A percentile compares a stretch with the other conserved stretches of the same genome.
phyloP scores from a whole-genome alignment of 345 rosid genomes.

The Bretschneidera sinensis region DNA sequence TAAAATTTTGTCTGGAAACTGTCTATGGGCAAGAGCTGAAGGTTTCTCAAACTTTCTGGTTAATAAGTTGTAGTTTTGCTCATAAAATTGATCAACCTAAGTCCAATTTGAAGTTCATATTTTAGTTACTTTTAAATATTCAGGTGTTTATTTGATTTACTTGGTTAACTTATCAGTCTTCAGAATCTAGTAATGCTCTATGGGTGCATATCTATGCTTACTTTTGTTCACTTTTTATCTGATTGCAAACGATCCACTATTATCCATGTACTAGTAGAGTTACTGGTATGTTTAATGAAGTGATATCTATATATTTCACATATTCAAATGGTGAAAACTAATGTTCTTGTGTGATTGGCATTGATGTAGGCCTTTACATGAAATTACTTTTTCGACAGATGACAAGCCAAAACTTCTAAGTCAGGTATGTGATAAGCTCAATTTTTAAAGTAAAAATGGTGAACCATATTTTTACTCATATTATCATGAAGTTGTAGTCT shows the following conservation, averaged over 20 bases:
- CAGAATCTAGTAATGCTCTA: too few relatives aligned
- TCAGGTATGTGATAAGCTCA: constrained; percentile 54
- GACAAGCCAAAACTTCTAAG: constrained; percentile 97
- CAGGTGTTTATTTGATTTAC: neutral
- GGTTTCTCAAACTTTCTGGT: neutral
- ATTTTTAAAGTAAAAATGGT: neutral
- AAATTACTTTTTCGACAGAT: constrained; percentile 80
- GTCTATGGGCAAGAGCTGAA: neutral
- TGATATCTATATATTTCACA: neutral
- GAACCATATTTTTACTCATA: constrained; percentile 2
- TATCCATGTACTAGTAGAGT: neutral
- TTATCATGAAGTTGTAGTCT: constrained; percentile 7
- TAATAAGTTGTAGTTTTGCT: neutral
- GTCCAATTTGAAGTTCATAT: neutral
- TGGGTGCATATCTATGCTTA: too few relatives aligned
- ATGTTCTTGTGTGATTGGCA: constrained; percentile 15
- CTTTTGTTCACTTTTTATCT: neutral
- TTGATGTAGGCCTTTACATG: constrained; percentile 87
- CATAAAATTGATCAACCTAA: neutral
- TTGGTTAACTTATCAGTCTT: neutral
- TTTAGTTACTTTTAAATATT: neutral
- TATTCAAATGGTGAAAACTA: constrained; percentile 15
- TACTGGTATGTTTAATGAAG: constrained; percentile 3
- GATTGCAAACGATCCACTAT: neutral
- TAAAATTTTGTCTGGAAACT: constrained; percentile 12